Evolutionary conservation across 176 grass and related monocot genomes (phyloP).

Genomic region (Avena insularis): DNA sequence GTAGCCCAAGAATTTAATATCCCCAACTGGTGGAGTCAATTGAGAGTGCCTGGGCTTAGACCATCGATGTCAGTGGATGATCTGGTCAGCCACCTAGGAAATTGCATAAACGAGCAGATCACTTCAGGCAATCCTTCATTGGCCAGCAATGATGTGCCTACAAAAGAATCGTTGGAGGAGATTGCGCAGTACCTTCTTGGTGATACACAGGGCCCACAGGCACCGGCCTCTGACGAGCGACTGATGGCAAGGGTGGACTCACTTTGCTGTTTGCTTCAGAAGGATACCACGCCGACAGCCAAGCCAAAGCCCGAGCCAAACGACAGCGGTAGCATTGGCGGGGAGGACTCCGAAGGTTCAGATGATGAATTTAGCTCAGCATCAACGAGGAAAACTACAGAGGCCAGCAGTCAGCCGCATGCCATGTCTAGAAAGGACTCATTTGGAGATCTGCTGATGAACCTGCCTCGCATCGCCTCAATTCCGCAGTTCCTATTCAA

Average conservation of each 20-base stretch:
- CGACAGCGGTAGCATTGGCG: constrained; percentile 41
- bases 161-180: constrained; percentile 82
- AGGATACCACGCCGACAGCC: constrained; percentile 41
- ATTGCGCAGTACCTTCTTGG: constrained; percentile 85
- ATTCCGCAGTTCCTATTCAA: constrained; percentile 87
- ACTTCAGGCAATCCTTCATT: constrained; percentile 66
- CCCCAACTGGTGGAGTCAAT: constrained; percentile 73
- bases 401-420: constrained; percentile 32
- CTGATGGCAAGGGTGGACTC: constrained; percentile 87
- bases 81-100: constrained; percentile 86
- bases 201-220: constrained; percentile 61
- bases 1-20: constrained; percentile 58
- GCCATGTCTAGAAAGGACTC: constrained; percentile 84
- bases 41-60: constrained; percentile 79
- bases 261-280: constrained; percentile 85
- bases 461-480: constrained; percentile 81
- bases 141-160: constrained; percentile 53
- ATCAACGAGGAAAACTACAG: constrained; percentile 21
- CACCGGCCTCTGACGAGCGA: constrained; percentile 68
- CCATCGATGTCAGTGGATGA: constrained; percentile 92
- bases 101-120: constrained; percentile 85
- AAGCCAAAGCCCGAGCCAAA: constrained; percentile 50
- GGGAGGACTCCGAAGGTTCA: constrained; percentile 52
- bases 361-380: constrained; percentile 71
- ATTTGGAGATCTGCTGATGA: constrained; percentile 74